Conservation (phyloP, 2,329 filamentous ascomycete species). For the Penicillium sp. region DNA sequence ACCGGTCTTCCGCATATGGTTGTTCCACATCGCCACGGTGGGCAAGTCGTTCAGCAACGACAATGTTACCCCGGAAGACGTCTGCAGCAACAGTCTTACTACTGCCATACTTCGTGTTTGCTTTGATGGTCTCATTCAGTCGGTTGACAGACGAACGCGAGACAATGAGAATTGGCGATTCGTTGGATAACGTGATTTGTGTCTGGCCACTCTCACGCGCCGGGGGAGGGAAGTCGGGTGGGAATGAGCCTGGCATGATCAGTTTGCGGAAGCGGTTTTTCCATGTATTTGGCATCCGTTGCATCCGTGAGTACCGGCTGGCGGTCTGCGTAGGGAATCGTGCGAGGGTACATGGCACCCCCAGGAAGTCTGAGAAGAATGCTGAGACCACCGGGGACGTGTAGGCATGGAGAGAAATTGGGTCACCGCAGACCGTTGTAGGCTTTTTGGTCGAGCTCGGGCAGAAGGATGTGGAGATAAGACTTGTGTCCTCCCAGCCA, state of each 20-base stretch:
- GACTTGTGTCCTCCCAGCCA: constrained; percentile 32
- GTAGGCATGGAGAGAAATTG: constrained; percentile 70
- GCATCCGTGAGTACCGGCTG: constrained; percentile 69
- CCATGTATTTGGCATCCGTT: constrained; percentile 52
- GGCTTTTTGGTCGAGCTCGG: constrained; percentile 40
- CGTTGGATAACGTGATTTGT: constrained; percentile 80
- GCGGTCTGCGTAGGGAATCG: constrained; percentile 72
- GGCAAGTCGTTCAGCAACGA: constrained; percentile 60
- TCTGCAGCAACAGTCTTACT: constrained; percentile 64
- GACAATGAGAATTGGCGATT: constrained; percentile 87
- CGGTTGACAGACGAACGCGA: constrained; percentile 75
- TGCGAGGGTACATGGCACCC: constrained; percentile 77
- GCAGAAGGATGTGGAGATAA: constrained; percentile 67
- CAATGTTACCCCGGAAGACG: constrained; percentile 86
- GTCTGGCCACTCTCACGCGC: constrained; percentile 48
- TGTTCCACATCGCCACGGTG: constrained; percentile 47
- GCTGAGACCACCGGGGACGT: constrained; percentile 61
- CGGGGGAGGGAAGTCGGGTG: constrained; percentile 46
- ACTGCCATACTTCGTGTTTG: constrained; percentile 53
- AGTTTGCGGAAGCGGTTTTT: constrained; percentile 24
- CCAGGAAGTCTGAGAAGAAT: constrained; percentile 76
- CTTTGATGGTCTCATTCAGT: constrained; percentile 71
- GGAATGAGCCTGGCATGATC: constrained; percentile 56
- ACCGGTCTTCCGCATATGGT: constrained; percentile 78
- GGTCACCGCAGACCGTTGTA: constrained; percentile 81